These are phyloP conservation scores for Ogataea parapolymorpha DNA, from an alignment of 805 yeast species.

Conservation along the genomic window DNA sequence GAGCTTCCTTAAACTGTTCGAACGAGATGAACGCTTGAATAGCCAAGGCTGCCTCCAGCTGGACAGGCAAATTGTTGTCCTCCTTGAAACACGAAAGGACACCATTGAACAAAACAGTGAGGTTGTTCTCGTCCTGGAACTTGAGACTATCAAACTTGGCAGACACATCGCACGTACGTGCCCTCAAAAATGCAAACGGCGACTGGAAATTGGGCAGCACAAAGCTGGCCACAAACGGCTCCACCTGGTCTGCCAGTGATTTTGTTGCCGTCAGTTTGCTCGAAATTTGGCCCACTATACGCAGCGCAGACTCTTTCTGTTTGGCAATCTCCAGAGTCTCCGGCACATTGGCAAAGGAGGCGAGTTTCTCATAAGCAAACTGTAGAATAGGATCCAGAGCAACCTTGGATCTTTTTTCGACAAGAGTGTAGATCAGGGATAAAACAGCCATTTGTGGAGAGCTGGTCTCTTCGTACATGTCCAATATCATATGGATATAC, in stretches of 20 bases:
- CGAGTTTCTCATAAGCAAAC: slow-evolving; percentile 54
- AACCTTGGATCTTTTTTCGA: slow-evolving; percentile 58
- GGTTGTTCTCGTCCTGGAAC: slow-evolving; percentile 39
- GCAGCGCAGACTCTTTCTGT: slow-evolving; percentile 72
- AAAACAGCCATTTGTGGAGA: slow-evolving; percentile 81
- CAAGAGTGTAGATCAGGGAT: slow-evolving; percentile 66
- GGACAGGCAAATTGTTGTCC: slow-evolving; percentile 62
- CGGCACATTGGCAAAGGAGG: slow-evolving; percentile 31
- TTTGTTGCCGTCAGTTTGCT: slow-evolving; percentile 51
- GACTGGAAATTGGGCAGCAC: slow-evolving; percentile 73
- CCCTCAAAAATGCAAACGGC: slow-evolving; percentile 62
- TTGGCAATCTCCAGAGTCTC: slow-evolving; percentile 53
- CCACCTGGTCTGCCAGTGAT: slow-evolving; percentile 67
- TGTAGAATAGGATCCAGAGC: slow-evolving; percentile 59
- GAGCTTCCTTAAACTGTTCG: slow-evolving; percentile 62
- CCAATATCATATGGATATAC: slow-evolving; percentile 76
- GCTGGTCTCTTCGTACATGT: slow-evolving; percentile 54
- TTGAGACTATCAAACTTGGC: slow-evolving; percentile 62
- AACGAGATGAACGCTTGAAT: slow-evolving; percentile 72
- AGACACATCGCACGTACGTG: slow-evolving; percentile 66
- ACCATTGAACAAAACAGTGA: slow-evolving; percentile 43
- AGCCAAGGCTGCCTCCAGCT: slow-evolving; percentile 80
- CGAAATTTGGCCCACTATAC: slow-evolving; percentile 73
- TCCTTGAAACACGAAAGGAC: slow-evolving; percentile 47
- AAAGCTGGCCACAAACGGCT: slow-evolving; percentile 55